These are phyloP conservation scores for Daedaleopsis nitida DNA, from an alignment of 768 basidiomycete genomes.

Conservation along the genomic window DNA sequence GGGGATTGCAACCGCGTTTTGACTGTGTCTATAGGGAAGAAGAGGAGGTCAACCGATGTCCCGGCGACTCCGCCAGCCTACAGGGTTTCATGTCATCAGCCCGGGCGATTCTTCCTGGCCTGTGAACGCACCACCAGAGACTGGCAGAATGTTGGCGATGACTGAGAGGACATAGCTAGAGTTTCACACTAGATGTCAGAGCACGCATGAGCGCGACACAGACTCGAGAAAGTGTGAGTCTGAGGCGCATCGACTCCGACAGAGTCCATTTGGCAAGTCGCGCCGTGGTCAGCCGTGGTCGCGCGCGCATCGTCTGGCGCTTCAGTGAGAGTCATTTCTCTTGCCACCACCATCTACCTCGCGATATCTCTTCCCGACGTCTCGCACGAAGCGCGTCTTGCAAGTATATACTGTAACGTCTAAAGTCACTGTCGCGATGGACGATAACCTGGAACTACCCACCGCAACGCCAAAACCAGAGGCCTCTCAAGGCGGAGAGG, in stretches of 20 bases:
- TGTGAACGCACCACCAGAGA: slow-evolving; percentile 32
- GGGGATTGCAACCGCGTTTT: slow-evolving; percentile 93
- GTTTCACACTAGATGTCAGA: background rate
- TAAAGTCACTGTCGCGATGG: slow-evolving; percentile 42
- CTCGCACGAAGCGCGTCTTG: background rate
- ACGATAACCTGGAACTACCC: slow-evolving; percentile 58
- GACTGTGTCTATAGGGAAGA: slow-evolving; percentile 96
- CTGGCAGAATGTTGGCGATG: slow-evolving; percentile 31
- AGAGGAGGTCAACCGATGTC: slow-evolving; percentile 89
- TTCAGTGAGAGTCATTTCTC: background rate
- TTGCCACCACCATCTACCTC: background rate
- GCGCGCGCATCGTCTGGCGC: slow-evolving; percentile 2
- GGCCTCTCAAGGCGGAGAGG: slow-evolving; percentile 39
- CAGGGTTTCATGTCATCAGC: background rate
- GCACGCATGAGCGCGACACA: background rate
- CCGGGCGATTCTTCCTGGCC: background rate
- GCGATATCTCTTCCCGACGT: background rate
- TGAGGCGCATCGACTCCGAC: too few species aligned
- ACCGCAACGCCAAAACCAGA: slow-evolving; percentile 33
- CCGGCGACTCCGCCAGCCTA: slow-evolving; percentile 93
- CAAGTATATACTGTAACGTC: background rate
- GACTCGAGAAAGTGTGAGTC: background rate
- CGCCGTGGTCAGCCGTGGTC: background rate
- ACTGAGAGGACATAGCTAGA: slow-evolving; percentile 13
- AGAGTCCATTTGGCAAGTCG: too few species aligned